Evolutionary conservation across 2,329 filamentous ascomycete genomes (phyloP).

Genomic region (Penicillium sp.): DNA sequence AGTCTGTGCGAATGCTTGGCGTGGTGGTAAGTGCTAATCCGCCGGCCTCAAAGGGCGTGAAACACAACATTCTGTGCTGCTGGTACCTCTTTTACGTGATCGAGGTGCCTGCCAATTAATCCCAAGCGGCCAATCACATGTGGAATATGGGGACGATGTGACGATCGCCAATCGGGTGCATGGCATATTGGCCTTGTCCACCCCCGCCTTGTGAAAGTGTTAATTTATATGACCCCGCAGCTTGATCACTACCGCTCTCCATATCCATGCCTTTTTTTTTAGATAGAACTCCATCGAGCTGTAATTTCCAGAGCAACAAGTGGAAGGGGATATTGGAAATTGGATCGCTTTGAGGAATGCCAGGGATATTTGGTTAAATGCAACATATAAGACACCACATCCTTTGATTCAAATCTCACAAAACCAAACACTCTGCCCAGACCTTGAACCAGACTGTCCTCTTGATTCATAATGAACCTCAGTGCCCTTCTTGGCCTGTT

Average conservation of each 20-base stretch:
- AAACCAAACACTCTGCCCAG: neutral
- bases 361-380: neutral
- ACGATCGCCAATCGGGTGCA: slow-evolving; percentile 12
- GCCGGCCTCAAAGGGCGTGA: neutral
- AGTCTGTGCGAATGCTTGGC: slow-evolving; percentile 1
- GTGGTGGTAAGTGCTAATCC: neutral
- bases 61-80: neutral
- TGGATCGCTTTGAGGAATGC: slow-evolving; percentile 1
- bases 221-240: slow-evolving; percentile 11
- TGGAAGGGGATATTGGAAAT: slow-evolving; percentile 4
- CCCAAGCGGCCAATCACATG: neutral
- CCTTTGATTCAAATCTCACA: neutral
- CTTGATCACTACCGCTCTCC: neutral
- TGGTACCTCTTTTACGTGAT: neutral
- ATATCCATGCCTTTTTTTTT: neutral
- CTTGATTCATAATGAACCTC: slow-evolving; percentile 19
- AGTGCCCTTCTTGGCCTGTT: slow-evolving; percentile 25
- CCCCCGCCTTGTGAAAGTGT: neutral
- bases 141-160: neutral
- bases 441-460: neutral
- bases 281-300: slow-evolving; percentile 1
- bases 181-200: slow-evolving; percentile 1
- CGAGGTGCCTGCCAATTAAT: slow-evolving; percentile 7
- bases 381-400: neutral
- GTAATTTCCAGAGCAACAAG: slow-evolving; percentile 5